Base-by-base conservation (phyloP, 805 yeast genomes). In the Allodekkera sacchari region DNA sequence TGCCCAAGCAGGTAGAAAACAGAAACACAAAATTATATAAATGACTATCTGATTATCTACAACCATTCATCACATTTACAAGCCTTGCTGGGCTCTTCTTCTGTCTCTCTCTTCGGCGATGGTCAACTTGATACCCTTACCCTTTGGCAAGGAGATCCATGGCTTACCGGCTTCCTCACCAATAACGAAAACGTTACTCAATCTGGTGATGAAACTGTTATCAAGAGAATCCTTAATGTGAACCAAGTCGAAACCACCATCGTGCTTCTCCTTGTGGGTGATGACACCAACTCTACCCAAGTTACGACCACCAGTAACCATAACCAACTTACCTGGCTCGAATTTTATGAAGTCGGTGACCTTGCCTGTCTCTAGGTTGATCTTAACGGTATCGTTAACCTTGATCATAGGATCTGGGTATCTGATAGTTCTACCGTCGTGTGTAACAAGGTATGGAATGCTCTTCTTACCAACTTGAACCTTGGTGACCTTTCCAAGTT, bases 351-450 rank as follows among this genome's bases (percentile, higher is more conserved):
- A 83, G 50, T 83, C 88, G 39, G 81, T 67, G 64, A 87, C 79
- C 77, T 89, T 89, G 67, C 96, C 96, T 50, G 96, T 68, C 54
- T 89, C 95, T 60, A 89, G 74, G 71, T 89, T 95, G 62, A 89
- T 71, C 80, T 88, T 88, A 63, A 89, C 95, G 54, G 97, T 83
- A 74, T 89, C 98, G 78, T 92, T 88, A 61, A 85, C 87, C 73
- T 75, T 89, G 80, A 89, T 78, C 54, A 70, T 67, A 70, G 98
- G 98, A 64, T 89, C 97, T 68, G 97, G 97, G 84, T 88, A 89
- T 72, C 97, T 88, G 75, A 89, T 72, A 63, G 98, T 89, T 80
- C 98, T 88, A 71, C 98, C 97, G 64, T 89, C 98, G 80, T 89
- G 98, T 63, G 98, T 89, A 53, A 89, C 97, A 61, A 83, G 81